Evolutionary conservation across 2,329 filamentous ascomycete genomes (phyloP).

Genomic region (Hypoxylon sp.): DNA sequence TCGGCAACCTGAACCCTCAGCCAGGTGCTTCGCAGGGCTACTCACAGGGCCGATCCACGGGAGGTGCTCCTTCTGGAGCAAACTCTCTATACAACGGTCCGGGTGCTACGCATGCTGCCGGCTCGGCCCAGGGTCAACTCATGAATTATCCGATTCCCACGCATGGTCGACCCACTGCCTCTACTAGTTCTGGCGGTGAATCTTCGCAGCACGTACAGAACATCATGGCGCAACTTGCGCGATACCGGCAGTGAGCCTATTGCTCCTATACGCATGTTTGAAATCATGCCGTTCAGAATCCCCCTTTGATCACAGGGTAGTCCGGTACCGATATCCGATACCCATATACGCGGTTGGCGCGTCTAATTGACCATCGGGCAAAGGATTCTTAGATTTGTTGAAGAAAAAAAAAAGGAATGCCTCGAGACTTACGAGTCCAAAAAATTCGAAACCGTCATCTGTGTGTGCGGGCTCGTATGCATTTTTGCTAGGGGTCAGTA

Average conservation of each 20-base stretch:
- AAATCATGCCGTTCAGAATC: neutral
- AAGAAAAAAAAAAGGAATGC: too few relatives aligned
- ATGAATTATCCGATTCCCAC: too few relatives aligned
- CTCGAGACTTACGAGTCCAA: too few relatives aligned
- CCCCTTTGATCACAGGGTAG: neutral
- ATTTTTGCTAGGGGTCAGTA: too few relatives aligned
- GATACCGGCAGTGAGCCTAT: constrained; percentile 63
- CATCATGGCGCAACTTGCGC: constrained; percentile 77
- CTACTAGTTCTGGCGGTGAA: constrained; percentile 46
- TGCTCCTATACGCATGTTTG: neutral
- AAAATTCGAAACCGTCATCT: too few relatives aligned
- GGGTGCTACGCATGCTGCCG: constrained; percentile 48
- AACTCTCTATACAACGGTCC: constrained; percentile 34
- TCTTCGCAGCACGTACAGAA: constrained; percentile 69
- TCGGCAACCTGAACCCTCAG: constrained; percentile 45
- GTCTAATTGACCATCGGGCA: too few relatives aligned
- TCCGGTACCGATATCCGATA: too few relatives aligned
- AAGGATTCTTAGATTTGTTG: too few relatives aligned
- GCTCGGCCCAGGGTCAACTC: constrained; percentile 39
- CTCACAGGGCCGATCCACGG: constrained; percentile 45
- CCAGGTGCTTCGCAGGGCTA: constrained; percentile 33
- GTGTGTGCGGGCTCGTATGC: too few relatives aligned
- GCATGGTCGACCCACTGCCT: too few relatives aligned
- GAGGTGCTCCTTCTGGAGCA: constrained; percentile 41
- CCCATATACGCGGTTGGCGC: too few relatives aligned